Base-by-base conservation (phyloP, 352 stramenopile species). In the Globisporangium cederbergense region DNA sequence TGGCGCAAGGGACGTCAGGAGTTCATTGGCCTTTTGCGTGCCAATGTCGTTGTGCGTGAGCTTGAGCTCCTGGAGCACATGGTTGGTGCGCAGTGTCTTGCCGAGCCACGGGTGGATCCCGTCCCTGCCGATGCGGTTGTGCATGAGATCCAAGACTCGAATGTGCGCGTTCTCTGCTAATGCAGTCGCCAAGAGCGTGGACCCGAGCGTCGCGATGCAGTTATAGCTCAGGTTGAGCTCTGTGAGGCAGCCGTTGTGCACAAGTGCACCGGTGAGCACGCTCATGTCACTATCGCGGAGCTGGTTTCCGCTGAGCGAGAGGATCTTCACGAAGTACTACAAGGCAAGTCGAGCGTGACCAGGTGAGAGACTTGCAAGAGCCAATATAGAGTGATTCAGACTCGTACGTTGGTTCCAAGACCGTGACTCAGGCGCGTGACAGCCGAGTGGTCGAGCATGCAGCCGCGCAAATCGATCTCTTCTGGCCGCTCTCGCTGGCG, bases 181-280 rank as follows among this genome's bases (percentile, higher is more conserved):
- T 14, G 74, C 76, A 28, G 78, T 81, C 22, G 82, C 84, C 18
- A 93, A 64, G 2, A 78, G 67, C 14, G 72, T 78, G 14, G 82
- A 90, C 1, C 84, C 84, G 22, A 78, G 58, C 16, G 74, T 74
- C 0, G 67, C 64, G 46, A 93, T 83, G 60, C 64, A 69, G 64
- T 93, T 93, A 73, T 93, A 93, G 63, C 80, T 90, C 18, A 93
- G 67, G 28, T 80, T 76, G 47, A 93, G 77, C 46, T 86, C 71
- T 38, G 66, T 58, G 6, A 89, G 67, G 47, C 76, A 79, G 0
- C 51, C 63, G 54, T 90, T 90, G 59, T 83, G 71, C 8, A 74
- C 59, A n/a, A 93, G 60, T 45, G 77, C 82, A 20, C 75, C 76
- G 34, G 81, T 68, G 14, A 93, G 64, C 0, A 90, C 53, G 28